Percentiles rank a stretch among this genome's conserved stretches.
Evolutionary conservation across 2,329 filamentous ascomycete genomes (phyloP).

Genomic region (Chrysosphaeria jannelii): DNA sequence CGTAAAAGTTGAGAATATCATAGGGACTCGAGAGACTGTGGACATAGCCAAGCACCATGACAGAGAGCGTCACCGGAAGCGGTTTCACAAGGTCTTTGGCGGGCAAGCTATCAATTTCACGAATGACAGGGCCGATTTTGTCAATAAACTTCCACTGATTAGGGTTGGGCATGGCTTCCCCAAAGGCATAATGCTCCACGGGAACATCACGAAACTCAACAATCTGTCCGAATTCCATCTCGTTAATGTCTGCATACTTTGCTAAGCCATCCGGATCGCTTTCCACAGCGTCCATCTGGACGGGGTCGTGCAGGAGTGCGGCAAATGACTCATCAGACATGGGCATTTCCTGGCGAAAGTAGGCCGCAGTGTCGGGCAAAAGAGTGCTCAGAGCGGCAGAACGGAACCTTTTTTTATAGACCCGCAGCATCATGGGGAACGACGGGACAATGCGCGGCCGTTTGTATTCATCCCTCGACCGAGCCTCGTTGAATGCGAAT

Average conservation of each 20-base stretch:
- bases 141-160: slow-evolving; percentile 4
- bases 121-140: slow-evolving; percentile 3
- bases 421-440: slow-evolving; percentile 17
- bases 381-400: slow-evolving; percentile 14
- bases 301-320: neutral
- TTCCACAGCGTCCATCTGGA: no score
- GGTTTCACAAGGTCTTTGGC: slow-evolving; percentile 8
- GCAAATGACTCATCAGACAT: neutral
- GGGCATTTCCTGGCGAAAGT: neutral
- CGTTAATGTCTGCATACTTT: no score
- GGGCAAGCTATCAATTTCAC: slow-evolving; percentile 4
- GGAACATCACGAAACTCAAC: no score
- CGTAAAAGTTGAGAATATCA: slow-evolving; percentile 15
- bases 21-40: slow-evolving; percentile 11
- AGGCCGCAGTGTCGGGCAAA: slow-evolving; percentile 4
- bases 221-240: no score
- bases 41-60: slow-evolving; percentile 18
- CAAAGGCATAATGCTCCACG: no score
- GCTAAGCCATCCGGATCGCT: no score
- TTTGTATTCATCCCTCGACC: slow-evolving; percentile 5
- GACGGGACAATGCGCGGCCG: slow-evolving; percentile 10
- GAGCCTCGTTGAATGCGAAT: slow-evolving; percentile 13
- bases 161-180: neutral
- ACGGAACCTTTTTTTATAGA: slow-evolving; percentile 18
- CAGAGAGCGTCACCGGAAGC: slow-evolving; percentile 11